Base-by-base conservation (phyloP, 1,139 yeast species). In the Taphrina populina region DNA sequence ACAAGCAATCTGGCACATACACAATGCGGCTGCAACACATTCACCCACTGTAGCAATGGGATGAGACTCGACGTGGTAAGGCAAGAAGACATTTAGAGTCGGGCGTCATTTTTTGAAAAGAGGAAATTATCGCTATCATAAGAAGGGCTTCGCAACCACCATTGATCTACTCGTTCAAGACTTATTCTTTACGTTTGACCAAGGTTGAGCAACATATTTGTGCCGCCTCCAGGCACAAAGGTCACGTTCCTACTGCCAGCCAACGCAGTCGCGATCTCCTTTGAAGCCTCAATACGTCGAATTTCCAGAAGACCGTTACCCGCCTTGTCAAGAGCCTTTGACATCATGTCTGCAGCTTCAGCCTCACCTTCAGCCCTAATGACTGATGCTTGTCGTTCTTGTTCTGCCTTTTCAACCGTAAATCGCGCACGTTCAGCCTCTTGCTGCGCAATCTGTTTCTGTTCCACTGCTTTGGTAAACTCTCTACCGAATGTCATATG, bases 291-390 rank as follows among this genome's bases (percentile, higher is more conserved):
- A 65, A 94, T 81, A 73, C 97, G 80, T 78, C 98, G 82, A 67
- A 92, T 88, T 78, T 87, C 79, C 69, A 94, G 77, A 65, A 94
- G 77, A 64, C 98, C 98, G 68, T 94, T 97, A 69, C 98, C 98
- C 30, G 95, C 92, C 74, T 88, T 88, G 54, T 83, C 81, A 65
- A 94, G 79, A 2, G 98, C 97, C 72, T 83, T 88, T 46, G 96
- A 88, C 62, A 94, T 95, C 60, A 84, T 82, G 61, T 92, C 98
- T 5, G 97, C 99, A 58, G 95, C 88, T 71, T 94, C 98, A 40
- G 98, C 98, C 73, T 94, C 99, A 72, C 98, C 99, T 72, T 94
- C 98, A 23, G 99, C 99, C 65, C 97, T 81, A 63, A 92, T 92
- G 65, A 94, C 88, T 57, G 86, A 77, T 3, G 98, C 98, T 70